phyloP scores from a whole-genome alignment of 164 flowering plant species.

The Chimonanthus salicifolius region DNA sequence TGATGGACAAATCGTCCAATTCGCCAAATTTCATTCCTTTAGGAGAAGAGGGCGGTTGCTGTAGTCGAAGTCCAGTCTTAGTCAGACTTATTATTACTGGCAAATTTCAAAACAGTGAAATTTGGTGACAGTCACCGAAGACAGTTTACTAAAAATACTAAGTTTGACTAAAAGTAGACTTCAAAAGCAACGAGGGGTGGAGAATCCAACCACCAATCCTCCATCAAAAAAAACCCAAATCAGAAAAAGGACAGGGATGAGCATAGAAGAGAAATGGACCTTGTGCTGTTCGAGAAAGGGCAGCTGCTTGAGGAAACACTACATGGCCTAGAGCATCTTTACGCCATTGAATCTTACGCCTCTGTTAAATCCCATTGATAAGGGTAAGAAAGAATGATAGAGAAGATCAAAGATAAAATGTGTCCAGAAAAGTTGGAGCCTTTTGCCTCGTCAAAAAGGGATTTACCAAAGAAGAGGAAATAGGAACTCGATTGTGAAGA shows the following conservation, averaged over 20 bases:
- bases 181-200: background rate
- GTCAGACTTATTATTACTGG: background rate
- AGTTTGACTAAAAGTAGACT: background rate
- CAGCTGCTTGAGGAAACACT: constrained; percentile 12
- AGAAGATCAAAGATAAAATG: no score
- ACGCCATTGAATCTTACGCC: constrained; percentile 8
- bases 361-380: constrained; percentile 10
- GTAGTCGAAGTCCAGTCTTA: background rate
- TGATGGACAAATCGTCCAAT: background rate
- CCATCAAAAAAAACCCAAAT: background rate
- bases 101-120: background rate
- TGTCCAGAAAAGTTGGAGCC: background rate
- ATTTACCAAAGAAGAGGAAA: background rate
- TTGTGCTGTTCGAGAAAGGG: constrained; percentile 20
- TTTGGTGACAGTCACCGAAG: no score
- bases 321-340: constrained; percentile 6
- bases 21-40: background rate
- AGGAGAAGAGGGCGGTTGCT: background rate
- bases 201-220: background rate
- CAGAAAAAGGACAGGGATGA: background rate
- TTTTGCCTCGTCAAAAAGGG: background rate
- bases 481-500: background rate
- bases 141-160: no score
- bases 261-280: constrained; percentile 13
- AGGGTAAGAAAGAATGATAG: background rate